Conservation (phyloP, 352 stramenopile species). For the Globisporangium rhizosaccharum region DNA sequence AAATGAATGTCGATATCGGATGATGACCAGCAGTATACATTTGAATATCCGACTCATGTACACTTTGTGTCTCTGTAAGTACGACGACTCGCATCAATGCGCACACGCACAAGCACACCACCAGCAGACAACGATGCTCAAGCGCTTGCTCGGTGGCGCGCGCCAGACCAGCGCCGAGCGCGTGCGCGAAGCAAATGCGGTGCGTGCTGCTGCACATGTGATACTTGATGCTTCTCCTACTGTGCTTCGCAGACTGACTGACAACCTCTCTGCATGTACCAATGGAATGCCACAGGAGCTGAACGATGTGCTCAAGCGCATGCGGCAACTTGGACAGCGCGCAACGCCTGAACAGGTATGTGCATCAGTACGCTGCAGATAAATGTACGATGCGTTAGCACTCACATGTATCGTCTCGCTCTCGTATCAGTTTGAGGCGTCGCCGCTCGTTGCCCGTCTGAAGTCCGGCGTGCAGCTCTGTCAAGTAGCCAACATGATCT, state of each 20-base stretch:
- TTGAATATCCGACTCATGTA: background rate
- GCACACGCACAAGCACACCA: background rate
- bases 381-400: background rate
- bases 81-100: background rate
- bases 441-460: constrained; percentile 48
- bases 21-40: background rate
- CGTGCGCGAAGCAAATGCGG: constrained; percentile 39
- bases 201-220: constrained; percentile 4
- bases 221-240: background rate
- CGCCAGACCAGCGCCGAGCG: constrained; percentile 33
- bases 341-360: constrained; percentile 51
- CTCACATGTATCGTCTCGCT: background rate
- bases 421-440: constrained; percentile 50
- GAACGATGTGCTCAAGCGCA: constrained; percentile 45
- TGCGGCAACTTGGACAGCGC: constrained; percentile 49
- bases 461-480: constrained; percentile 58
- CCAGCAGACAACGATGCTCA: constrained; percentile 3
- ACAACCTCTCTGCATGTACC: background rate
- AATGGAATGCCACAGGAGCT: constrained; percentile 31
- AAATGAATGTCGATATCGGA: background rate
- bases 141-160: constrained; percentile 26
- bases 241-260: background rate
- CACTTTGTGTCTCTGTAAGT: background rate
- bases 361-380: background rate
- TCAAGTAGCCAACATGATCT: constrained; percentile 80